Percentiles rank a stretch among this genome's conserved stretches.
Evolutionary conservation across 2,329 filamentous ascomycete species (phyloP).

Genomic region (Fusarium pseudograminearum): DNA sequence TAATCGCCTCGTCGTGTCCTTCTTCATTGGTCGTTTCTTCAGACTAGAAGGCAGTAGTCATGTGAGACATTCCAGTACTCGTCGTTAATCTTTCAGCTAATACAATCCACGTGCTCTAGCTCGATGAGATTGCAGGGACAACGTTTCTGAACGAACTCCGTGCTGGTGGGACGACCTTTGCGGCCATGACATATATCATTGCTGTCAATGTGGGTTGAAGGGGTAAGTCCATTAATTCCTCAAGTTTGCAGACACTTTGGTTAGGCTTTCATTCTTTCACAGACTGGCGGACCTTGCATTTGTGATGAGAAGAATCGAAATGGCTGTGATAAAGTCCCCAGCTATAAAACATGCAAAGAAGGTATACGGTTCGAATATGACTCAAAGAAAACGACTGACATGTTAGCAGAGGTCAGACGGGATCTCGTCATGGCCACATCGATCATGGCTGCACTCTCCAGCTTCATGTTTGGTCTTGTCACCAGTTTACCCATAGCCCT

Average conservation of each 20-base stretch:
- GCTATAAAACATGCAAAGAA: conserved; percentile 55
- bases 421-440: conserved; percentile 84
- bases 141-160: conserved; percentile 72
- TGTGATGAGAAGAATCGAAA: conserved; percentile 43
- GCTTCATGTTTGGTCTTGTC: conserved; percentile 31
- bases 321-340: conserved; percentile 62
- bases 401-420: conserved; percentile 67
- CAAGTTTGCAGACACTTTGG: neutral
- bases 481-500: conserved; percentile 41
- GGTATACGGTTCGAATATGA: neutral
- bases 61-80: conserved; percentile 10
- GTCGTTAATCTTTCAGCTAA: neutral
- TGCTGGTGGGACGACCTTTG: conserved; percentile 68
- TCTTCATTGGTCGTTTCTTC: conserved; percentile 31
- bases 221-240: neutral
- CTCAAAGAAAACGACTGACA: neutral
- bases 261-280: conserved; percentile 34
- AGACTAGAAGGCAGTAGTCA: conserved; percentile 35
- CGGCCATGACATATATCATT: conserved; percentile 47
- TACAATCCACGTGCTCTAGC: conserved; percentile 3
- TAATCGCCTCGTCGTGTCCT: conserved; percentile 14
- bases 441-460: conserved; percentile 77
- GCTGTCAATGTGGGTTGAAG: conserved; percentile 38
- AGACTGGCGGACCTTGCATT: conserved; percentile 30
- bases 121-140: conserved; percentile 65